phyloP scores from a whole-genome alignment of 768 basidiomycete species.

The Hortiboletus flavorubellus region DNA sequence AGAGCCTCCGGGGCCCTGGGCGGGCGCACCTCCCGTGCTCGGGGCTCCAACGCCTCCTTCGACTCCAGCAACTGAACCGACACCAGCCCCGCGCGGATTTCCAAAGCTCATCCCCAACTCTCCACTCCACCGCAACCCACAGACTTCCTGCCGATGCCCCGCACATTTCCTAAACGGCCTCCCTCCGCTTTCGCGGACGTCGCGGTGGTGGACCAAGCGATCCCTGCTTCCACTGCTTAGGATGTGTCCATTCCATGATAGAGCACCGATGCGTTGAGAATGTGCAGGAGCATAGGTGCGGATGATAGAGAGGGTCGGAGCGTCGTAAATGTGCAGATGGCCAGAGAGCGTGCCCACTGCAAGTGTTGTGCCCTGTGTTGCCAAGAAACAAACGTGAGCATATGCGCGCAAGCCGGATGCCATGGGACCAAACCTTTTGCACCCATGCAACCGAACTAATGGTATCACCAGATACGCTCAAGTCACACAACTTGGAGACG shows the following conservation, averaged over 20 bases:
- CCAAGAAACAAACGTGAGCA: neutral
- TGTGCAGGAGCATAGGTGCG: constrained; percentile 88
- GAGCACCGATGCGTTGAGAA: constrained; percentile 82
- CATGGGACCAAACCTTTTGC: constrained; percentile 47
- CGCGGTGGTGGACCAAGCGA: constrained; percentile 86
- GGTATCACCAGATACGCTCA: constrained; percentile 59
- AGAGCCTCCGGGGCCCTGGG: constrained; percentile 28
- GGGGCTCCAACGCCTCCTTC: constrained; percentile 23
- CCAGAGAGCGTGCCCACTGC: constrained; percentile 94
- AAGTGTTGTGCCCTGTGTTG: constrained; percentile 67
- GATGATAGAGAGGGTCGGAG: constrained; percentile 64
- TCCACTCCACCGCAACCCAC: constrained; percentile 87
- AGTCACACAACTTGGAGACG: constrained; percentile 89
- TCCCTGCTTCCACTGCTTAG: constrained; percentile 91
- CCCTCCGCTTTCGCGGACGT: constrained; percentile 67
- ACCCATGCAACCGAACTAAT: constrained; percentile 94
- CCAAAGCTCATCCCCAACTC: constrained; percentile 28
- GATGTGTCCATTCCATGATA: constrained; percentile 91
- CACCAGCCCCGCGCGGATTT: constrained; percentile 16
- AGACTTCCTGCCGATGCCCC: constrained; percentile 91
- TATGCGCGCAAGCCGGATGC: neutral
- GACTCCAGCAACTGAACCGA: constrained; percentile 24
- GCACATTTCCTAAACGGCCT: constrained; percentile 69
- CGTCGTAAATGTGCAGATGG: constrained; percentile 91
- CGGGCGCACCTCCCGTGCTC: constrained; percentile 21